Evolutionary conservation across 2,329 filamentous ascomycete species (phyloP).

Genomic region (Delphinella strobiligena): DNA sequence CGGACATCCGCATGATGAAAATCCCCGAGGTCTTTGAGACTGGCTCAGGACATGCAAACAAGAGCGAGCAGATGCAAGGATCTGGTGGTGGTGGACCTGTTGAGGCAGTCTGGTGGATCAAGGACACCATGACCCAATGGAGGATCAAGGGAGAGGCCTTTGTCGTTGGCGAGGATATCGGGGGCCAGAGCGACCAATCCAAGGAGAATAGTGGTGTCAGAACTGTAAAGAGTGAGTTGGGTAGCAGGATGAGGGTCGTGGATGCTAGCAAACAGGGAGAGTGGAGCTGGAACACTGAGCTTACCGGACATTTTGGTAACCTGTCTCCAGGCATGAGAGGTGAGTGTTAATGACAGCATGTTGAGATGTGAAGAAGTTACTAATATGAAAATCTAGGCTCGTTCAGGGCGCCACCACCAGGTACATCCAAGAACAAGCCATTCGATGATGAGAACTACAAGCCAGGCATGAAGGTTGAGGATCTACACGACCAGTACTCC

Average conservation of each 20-base stretch:
- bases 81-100: slow-evolving; percentile 55
- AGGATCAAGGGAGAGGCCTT: slow-evolving; percentile 65
- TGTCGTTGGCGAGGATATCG: slow-evolving; percentile 59
- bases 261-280: slow-evolving; percentile 30
- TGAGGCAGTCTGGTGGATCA: slow-evolving; percentile 78
- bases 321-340: slow-evolving; percentile 67
- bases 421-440: slow-evolving; percentile 31
- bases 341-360: slow-evolving; percentile 21
- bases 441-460: slow-evolving; percentile 31
- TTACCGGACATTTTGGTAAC: slow-evolving; percentile 86
- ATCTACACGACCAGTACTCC: slow-evolving; percentile 58
- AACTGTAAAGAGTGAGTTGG: slow-evolving; percentile 49
- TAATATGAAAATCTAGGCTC: slow-evolving; percentile 35
- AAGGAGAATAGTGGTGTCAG: slow-evolving; percentile 41
- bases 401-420: slow-evolving; percentile 47
- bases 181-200: slow-evolving; percentile 34
- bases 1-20: slow-evolving; percentile 81
- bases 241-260: slow-evolving; percentile 49
- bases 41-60: slow-evolving; percentile 33
- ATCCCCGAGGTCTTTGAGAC: slow-evolving; percentile 54
- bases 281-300: slow-evolving; percentile 70
- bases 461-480: slow-evolving; percentile 53
- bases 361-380: slow-evolving; percentile 1
- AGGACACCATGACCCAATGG: slow-evolving; percentile 66
- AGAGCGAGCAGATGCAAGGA: slow-evolving; percentile 31